A percentile compares a stretch with the other conserved stretches of the same genome.
Evolutionary conservation across 768 basidiomycete species (phyloP).

Genomic region (Boletus rubescentipes): DNA sequence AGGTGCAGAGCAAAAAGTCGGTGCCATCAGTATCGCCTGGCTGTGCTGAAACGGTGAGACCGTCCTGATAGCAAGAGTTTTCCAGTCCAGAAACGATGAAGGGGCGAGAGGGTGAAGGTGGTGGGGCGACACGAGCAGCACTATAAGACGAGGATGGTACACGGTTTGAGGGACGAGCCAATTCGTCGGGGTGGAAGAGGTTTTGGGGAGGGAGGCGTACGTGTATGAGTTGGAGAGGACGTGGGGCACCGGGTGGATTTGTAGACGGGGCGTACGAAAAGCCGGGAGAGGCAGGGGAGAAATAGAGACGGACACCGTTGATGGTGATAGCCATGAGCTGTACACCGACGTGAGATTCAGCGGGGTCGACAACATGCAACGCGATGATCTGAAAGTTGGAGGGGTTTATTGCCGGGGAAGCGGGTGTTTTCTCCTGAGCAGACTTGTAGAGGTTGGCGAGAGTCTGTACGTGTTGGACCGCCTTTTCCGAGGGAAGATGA

Average conservation of each 20-base stretch:
- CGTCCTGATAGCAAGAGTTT: constrained; percentile 63
- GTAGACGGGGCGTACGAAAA: constrained; percentile 48
- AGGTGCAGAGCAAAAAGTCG: constrained; percentile 72
- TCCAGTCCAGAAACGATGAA: constrained; percentile 61
- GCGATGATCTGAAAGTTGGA: constrained; percentile 68
- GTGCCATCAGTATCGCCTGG: constrained; percentile 70
- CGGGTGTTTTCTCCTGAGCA: constrained; percentile 80
- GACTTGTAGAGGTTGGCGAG: constrained; percentile 71
- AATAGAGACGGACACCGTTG: constrained; percentile 85
- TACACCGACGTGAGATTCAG: constrained; percentile 66
- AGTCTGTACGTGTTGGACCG: constrained; percentile 70
- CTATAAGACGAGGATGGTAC: constrained; percentile 45
- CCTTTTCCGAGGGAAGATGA: constrained; percentile 59
- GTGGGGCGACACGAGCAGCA: constrained; percentile 40
- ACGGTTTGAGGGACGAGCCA: constrained; percentile 50
- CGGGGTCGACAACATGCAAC: constrained; percentile 64
- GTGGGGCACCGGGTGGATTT: constrained; percentile 26
- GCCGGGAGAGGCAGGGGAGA: constrained; percentile 52
- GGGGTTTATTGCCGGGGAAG: constrained; percentile 67
- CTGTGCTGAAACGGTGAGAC: constrained; percentile 69
- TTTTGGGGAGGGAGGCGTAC: constrained; percentile 77
- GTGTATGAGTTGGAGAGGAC: constrained; percentile 65
- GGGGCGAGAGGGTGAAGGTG: constrained; percentile 50
- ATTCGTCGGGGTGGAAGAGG: constrained; percentile 75
- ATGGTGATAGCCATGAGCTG: constrained; percentile 81